These are phyloP conservation scores for Candida coquimbonensis DNA, from an alignment of 805 yeast genomes.

Conservation along the genomic window DNA sequence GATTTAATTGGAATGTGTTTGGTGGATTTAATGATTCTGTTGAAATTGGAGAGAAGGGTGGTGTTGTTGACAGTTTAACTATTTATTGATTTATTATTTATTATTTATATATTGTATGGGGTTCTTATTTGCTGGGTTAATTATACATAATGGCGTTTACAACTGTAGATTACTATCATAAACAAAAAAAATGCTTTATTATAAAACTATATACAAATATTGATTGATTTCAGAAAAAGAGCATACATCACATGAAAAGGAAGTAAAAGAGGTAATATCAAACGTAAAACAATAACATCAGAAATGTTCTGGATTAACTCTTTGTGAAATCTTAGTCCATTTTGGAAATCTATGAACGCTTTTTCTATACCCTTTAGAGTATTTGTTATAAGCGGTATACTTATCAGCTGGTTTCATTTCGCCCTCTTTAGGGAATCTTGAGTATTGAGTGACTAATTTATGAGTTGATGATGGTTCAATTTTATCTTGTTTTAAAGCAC, in stretches of 20 bases:
- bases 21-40: background rate
- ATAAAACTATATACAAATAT: too few species aligned
- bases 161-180: too few species aligned
- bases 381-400: slow-evolving; percentile 77
- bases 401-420: slow-evolving; percentile 82
- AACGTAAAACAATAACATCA: slow-evolving; percentile 1
- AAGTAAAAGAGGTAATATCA: background rate
- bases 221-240: too few species aligned
- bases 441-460: slow-evolving; percentile 25
- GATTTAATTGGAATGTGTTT: slow-evolving; percentile 7
- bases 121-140: background rate
- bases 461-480: slow-evolving; percentile 3
- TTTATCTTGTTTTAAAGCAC: slow-evolving; percentile 32
- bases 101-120: background rate
- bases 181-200: too few species aligned
- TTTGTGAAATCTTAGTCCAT: slow-evolving; percentile 80
- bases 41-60: background rate
- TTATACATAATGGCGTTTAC: too few species aligned
- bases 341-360: slow-evolving; percentile 83
- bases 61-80: slow-evolving; percentile 4
- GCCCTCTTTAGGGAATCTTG: slow-evolving; percentile 64
- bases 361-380: slow-evolving; percentile 75
- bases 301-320: slow-evolving; percentile 59
- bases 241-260: too few species aligned
- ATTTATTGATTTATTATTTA: background rate